Evolutionary conservation across 2,329 filamentous ascomycete genomes (phyloP).

Genomic region (Beauveria caledonica): DNA sequence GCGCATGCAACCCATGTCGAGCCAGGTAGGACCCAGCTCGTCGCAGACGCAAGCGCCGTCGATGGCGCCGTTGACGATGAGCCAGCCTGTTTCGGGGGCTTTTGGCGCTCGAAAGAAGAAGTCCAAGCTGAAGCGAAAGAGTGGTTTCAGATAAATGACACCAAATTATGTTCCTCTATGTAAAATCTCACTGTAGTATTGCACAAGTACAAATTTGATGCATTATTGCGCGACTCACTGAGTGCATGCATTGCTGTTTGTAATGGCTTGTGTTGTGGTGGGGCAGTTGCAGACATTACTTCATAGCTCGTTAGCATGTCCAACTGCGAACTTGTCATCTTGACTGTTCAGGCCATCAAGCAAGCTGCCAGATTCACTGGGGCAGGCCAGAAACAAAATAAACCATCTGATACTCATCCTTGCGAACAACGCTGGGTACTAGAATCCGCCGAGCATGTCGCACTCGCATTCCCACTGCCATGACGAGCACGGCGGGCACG

Average conservation of each 20-base stretch:
- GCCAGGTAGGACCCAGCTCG: conserved; percentile 25
- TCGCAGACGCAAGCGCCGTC: conserved; percentile 25
- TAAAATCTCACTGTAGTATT: neutral
- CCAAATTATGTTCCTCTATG: neutral
- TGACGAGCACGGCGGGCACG: conserved; percentile 42
- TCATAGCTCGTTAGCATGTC: neutral
- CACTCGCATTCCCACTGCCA: conserved; percentile 42
- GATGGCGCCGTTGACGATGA: conserved; percentile 31
- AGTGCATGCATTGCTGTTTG: neutral
- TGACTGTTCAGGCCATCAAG: neutral
- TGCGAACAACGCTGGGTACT: neutral
- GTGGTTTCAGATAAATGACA: conserved; percentile 9
- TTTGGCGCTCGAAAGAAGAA: conserved; percentile 37
- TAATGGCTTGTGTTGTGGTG: neutral
- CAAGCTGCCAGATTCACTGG: neutral
- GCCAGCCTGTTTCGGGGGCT: conserved; percentile 35
- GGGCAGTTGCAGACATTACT: neutral
- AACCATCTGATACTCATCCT: neutral
- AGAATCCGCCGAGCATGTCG: neutral
- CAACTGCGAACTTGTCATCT: neutral
- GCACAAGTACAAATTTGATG: neutral
- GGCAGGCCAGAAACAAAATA: neutral
- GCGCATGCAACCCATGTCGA: conserved; percentile 27
- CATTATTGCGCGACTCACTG: neutral
- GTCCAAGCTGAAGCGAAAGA: conserved; percentile 17